Evolutionary conservation across 768 basidiomycete species (phyloP), one percentile per base, ranked within the genome.

Genomic region (Hygrophoropsis aurantiaca): DNA sequence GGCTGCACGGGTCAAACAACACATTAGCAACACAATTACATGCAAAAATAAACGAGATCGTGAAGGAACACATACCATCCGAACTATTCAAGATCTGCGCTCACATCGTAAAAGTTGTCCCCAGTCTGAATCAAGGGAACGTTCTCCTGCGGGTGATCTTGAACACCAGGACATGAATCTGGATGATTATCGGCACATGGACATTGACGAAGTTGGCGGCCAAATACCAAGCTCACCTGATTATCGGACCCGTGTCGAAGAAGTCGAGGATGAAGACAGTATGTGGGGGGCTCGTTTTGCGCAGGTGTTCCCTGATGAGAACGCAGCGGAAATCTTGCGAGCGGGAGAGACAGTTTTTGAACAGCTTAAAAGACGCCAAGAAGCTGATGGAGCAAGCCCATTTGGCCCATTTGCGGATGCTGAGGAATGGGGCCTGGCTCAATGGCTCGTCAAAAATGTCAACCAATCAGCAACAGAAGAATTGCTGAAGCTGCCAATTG

Each of bases 351-450:
- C 34, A 11, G 5, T 5, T 3, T 49, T 43, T 35, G 32, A 42
- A 21, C 10, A 10, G 3, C 42, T 24, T 8, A 11, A 11, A 11
- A 7, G 13, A 2, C 11, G 35, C 10, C 15, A 35, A 23, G 19
- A 42, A 7, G 23, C 5, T 11, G 15, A 34, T 3, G 16, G 34
- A 4, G 9, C 32, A n/a, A 35, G 19, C 16, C 15, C 35, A 7
- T 30, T 30, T 30, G 53, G 51, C 4, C 67, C 69, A 2, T 72
- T 71, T 46, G 51, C 50, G 15, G 54, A 46, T 30, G 40, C 53
- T 21, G 67, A 66, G 10, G 64, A 73, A 21, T 70, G 67, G 58
- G 63, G 66, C 36, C 42, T 73, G 3, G 71, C 57, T 1, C 32
- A 47, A 15, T 73, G 64, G 68, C 40, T 74, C 19, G 57, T 62